Base-by-base conservation (phyloP, 768 basidiomycete genomes). In the Candolleomyces aberdarensis region DNA sequence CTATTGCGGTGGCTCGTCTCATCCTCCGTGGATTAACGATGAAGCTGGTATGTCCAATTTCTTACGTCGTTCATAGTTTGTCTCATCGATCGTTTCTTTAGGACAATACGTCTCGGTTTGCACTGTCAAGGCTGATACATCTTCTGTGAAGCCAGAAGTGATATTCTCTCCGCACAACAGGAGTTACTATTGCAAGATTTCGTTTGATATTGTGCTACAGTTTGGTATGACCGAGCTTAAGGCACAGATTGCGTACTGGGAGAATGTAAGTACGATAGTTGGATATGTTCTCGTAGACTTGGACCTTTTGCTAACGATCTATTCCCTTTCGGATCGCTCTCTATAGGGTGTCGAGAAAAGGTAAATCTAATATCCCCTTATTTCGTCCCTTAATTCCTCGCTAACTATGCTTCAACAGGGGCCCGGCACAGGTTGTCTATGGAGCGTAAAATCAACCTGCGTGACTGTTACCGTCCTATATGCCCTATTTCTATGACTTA, bases 151-250 rank as follows among this genome's bases (percentile, higher is more conserved):
- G 14, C 20, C 29, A 26, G 15, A 53, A 14, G 36, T 53, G 14
- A 53, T 32, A 15, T 8, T 15, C 9, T 53, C 52, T 5, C 36
- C 36, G 36, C 11, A 36, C 36, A 36, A 7, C 6, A 7, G 36
- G 36, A 36, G 36, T 6, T 6, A 3, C 11, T 36, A 36, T 36
- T 36, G 36, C 60, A 60, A 66, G 41, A 63, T 79, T 41, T 63
- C 72, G 6, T 79, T 71, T 58, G 76, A 79, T 19, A 69, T 85
- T 5, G 70, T 84, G 9, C 62, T 85, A 20, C 68, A 79, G 8
- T 83, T 85, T 57, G 84, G 84, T 5, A 63, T 80, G 55, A 84
- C 83, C 1, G 84, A 85, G 62, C 66, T 85, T 62, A 78, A 75
- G 59, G 83, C 83, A 0, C 79, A 82, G 52, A 75, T 85, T 53